A percentile compares a stretch with the other conserved stretches of the same genome.
These are phyloP conservation scores for Monascus purpureus DNA, from an alignment of 495 filamentous ascomycete species.

Conservation along the genomic window DNA sequence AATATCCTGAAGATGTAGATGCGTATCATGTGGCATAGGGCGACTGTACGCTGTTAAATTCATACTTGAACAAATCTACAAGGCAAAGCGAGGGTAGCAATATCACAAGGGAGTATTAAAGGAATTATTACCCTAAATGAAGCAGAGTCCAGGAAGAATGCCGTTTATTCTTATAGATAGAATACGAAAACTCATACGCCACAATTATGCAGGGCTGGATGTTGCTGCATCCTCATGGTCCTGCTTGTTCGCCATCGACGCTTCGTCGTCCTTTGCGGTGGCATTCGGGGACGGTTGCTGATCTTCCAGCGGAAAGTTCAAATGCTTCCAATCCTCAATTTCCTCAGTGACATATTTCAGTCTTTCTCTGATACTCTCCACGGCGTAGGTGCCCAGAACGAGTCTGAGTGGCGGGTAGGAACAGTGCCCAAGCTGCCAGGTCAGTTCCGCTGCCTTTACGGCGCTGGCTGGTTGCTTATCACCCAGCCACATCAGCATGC, in stretches of 20 bases:
- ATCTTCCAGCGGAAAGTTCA: slow-evolving; percentile 42
- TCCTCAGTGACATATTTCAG: slow-evolving; percentile 86
- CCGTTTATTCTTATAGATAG: background rate
- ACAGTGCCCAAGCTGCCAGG: slow-evolving; percentile 94
- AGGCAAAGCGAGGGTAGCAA: too few relatives aligned
- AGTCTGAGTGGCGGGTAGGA: slow-evolving; percentile 75
- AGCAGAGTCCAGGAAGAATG: too few relatives aligned
- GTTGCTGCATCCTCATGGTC: slow-evolving; percentile 5
- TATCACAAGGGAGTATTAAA: too few relatives aligned
- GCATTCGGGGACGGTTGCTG: slow-evolving; percentile 4
- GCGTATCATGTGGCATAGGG: too few relatives aligned
- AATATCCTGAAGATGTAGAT: too few relatives aligned
- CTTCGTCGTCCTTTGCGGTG: slow-evolving; percentile 6
- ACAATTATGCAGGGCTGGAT: too few relatives aligned
- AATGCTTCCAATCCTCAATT: slow-evolving; percentile 80
- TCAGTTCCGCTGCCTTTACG: slow-evolving; percentile 85
- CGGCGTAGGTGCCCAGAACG: slow-evolving; percentile 80
- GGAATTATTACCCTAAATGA: too few relatives aligned
- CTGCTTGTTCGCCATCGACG: slow-evolving; percentile 1
- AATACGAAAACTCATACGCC: slow-evolving; percentile 1
- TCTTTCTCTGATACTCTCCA: slow-evolving; percentile 86
- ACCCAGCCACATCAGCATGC: slow-evolving; percentile 92
- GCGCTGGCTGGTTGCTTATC: slow-evolving; percentile 86
- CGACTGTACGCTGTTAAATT: too few relatives aligned
- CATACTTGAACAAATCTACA: too few relatives aligned